A percentile compares a stretch with the other conserved stretches of the same genome.
Evolutionary conservation across 768 basidiomycete species (phyloP).

Genomic region (Boletus reticuloceps): DNA sequence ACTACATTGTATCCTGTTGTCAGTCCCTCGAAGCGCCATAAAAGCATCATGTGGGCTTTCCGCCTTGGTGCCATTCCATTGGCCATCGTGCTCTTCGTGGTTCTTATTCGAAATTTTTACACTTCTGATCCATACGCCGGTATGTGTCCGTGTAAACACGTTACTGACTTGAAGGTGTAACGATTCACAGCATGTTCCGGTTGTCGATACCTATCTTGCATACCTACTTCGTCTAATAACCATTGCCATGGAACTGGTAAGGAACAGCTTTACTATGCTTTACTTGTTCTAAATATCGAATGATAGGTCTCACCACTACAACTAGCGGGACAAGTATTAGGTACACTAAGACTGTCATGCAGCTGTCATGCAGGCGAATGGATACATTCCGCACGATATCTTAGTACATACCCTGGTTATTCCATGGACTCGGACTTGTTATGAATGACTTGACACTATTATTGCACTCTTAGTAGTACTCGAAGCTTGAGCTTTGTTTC

Average conservation of each 20-base stretch:
- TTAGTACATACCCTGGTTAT: background rate
- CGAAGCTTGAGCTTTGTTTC: no score
- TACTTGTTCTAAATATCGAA: constrained; percentile 1
- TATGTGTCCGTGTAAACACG: constrained; percentile 29
- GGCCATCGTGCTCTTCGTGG: constrained; percentile 75
- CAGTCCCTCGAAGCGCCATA: constrained; percentile 72
- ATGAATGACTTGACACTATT: background rate
- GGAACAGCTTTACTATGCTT: background rate
- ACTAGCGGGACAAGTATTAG: constrained; percentile 31
- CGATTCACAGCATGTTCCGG: constrained; percentile 66
- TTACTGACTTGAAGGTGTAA: background rate
- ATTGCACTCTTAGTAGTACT: no score
- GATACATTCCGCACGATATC: background rate
- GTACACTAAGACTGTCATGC: background rate
- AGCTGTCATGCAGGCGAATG: background rate
- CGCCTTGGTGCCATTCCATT: constrained; percentile 74
- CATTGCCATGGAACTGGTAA: constrained; percentile 54
- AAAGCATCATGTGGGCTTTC: constrained; percentile 66
- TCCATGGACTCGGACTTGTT: constrained; percentile 9
- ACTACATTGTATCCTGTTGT: constrained; percentile 89
- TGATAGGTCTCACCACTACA: constrained; percentile 29
- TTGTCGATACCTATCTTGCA: constrained; percentile 88
- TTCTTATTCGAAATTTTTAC: constrained; percentile 87
- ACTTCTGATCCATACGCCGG: constrained; percentile 83
- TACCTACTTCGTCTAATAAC: constrained; percentile 73